phyloP scores from a whole-genome alignment of 2,329 filamentous ascomycete species.

The Fusarium cyanostomum region DNA sequence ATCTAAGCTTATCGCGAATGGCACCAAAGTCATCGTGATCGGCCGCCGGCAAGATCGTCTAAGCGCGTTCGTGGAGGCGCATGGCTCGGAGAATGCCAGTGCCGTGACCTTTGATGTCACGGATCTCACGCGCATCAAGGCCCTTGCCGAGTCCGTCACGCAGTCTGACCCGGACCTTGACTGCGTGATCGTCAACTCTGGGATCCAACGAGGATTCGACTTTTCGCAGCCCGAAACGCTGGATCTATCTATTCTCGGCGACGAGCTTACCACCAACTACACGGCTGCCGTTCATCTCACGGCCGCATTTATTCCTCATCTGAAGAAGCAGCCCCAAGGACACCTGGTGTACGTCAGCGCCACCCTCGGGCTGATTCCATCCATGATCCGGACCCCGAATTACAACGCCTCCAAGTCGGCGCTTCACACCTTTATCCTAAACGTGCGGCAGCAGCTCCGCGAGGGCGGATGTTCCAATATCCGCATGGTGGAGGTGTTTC shows the following conservation, averaged over 20 bases:
- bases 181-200: constrained; percentile 66
- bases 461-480: constrained; percentile 16
- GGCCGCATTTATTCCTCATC: constrained; percentile 42
- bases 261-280: constrained; percentile 42
- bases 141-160: constrained; percentile 29
- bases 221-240: constrained; percentile 38
- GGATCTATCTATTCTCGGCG: constrained; percentile 43
- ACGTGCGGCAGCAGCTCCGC: constrained; percentile 35
- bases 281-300: constrained; percentile 42
- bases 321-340: constrained; percentile 21
- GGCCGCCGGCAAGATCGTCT: constrained; percentile 60
- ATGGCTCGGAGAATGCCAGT: constrained; percentile 52
- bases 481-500: constrained; percentile 43
- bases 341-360: constrained; percentile 41
- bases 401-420: constrained; percentile 44
- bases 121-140: constrained; percentile 48
- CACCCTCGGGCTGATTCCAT: constrained; percentile 34
- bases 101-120: constrained; percentile 56
- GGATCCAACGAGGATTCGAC: constrained; percentile 58
- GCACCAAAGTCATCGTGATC: constrained; percentile 57
- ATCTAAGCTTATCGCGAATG: constrained; percentile 53
- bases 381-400: constrained; percentile 39
- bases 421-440: constrained; percentile 40
- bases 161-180: constrained; percentile 44
- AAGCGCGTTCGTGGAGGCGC: constrained; percentile 55